These are phyloP conservation scores for Zangia roseola DNA, from an alignment of 768 basidiomycete species.

Conservation along the genomic window DNA sequence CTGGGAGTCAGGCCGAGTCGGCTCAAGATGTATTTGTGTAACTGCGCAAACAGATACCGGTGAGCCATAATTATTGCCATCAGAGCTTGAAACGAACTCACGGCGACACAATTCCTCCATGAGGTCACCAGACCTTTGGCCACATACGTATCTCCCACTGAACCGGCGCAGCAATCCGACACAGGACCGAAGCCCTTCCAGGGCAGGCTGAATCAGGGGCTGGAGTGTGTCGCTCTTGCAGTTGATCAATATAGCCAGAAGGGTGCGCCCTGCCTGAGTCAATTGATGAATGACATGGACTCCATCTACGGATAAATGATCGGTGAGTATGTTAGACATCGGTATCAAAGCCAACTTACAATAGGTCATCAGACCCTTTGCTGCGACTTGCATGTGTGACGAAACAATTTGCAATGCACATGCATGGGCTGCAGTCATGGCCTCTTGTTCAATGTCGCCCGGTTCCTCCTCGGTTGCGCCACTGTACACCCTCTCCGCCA, in stretches of 20 bases:
- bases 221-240: conserved; percentile 80
- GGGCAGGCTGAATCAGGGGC: conserved; percentile 73
- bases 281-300: conserved; percentile 95
- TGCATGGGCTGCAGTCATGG: conserved; percentile 71
- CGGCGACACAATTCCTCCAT: conserved; percentile 95
- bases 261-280: conserved; percentile 88
- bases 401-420: conserved; percentile 81
- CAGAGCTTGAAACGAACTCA: conserved; percentile 32
- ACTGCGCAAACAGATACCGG: conserved; percentile 38
- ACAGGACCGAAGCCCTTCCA: conserved; percentile 85
- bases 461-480: conserved; percentile 50
- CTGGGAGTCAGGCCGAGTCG: conserved; percentile 50
- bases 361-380: conserved; percentile 91
- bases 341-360: conserved; percentile 51
- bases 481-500: conserved; percentile 62
- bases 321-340: conserved; percentile 7
- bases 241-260: conserved; percentile 84
- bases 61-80: conserved; percentile 8
- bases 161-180: conserved; percentile 86
- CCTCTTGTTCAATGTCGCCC: conserved; percentile 70
- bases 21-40: conserved; percentile 85
- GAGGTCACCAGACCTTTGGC: conserved; percentile 84
- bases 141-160: conserved; percentile 90
- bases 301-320: conserved; percentile 55
- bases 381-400: conserved; percentile 80